Percentiles rank a stretch among this genome's conserved stretches.
These are phyloP conservation scores for Panus rudis DNA, from an alignment of 768 basidiomycete species.

Conservation along the genomic window DNA sequence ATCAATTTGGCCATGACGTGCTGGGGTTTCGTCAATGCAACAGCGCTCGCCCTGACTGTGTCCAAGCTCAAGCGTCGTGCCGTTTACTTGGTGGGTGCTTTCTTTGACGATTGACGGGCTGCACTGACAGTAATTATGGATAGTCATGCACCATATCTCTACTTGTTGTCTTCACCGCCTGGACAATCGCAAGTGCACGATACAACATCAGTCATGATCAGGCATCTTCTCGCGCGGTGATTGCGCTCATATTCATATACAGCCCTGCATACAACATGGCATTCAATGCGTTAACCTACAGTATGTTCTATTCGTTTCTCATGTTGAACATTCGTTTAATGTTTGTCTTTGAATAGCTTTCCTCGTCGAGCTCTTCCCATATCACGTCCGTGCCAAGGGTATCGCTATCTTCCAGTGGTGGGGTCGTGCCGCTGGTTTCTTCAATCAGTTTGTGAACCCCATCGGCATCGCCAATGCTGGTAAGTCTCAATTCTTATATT, in stretches of 20 bases:
- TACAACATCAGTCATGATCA: conserved; percentile 36
- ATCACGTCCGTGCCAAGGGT: conserved; percentile 53
- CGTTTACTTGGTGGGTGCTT: conserved; percentile 40
- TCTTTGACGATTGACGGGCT: background rate
- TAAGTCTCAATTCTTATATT: no score
- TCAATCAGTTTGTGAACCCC: conserved; percentile 64
- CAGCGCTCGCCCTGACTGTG: conserved; percentile 40
- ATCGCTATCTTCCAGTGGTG: conserved; percentile 57
- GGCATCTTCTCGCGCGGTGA: conserved; percentile 40
- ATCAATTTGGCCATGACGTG: conserved; percentile 48
- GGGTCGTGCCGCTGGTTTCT: conserved; percentile 46
- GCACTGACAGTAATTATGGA: background rate
- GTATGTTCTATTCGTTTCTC: conserved; percentile 21
- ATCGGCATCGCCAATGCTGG: conserved; percentile 51
- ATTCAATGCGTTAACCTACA: conserved; percentile 51
- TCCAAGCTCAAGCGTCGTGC: conserved; percentile 41
- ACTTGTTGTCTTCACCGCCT: conserved; percentile 40
- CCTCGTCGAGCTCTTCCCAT: conserved; percentile 66
- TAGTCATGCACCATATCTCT: conserved; percentile 42
- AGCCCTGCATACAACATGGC: conserved; percentile 49
- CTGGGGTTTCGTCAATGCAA: conserved; percentile 52
- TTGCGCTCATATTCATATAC: conserved; percentile 55
- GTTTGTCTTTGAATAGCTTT: conserved; percentile 32
- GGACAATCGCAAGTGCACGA: conserved; percentile 48
- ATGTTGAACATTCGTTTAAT: background rate